Conservation (phyloP, 202 grass and related monocot species). For the Eragrostis tef region DNA sequence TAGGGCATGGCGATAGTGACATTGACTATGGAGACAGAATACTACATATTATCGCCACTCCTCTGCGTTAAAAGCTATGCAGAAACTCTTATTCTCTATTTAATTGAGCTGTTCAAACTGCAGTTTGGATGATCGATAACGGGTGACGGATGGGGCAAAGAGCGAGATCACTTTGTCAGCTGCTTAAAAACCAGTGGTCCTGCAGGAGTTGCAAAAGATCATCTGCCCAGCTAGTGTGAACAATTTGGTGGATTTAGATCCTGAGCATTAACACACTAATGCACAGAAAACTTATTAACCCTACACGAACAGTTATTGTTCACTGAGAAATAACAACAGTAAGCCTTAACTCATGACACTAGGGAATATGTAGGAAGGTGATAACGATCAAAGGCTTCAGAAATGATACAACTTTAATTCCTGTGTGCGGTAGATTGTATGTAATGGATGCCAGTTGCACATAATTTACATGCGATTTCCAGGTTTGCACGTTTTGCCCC, state of each 20-base stretch:
- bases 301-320: not conserved
- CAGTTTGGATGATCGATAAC: slow-evolving; percentile 9
- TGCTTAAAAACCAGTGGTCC: no score
- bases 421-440: not conserved
- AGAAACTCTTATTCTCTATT: no score
- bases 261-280: not conserved
- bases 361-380: slow-evolving; percentile 12
- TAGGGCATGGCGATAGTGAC: not conserved
- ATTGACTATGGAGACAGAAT: not conserved
- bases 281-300: not conserved
- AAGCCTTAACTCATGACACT: not conserved
- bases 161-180: not conserved
- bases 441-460: not conserved
- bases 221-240: not conserved
- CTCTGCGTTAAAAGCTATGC: not conserved
- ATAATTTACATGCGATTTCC: not conserved
- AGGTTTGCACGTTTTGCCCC: not conserved
- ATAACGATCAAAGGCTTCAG: no score
- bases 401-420: no score
- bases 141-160: not conserved
- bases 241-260: not conserved
- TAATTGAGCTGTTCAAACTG: not conserved
- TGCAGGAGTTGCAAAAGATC: no score
- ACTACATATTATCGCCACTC: not conserved
- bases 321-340: not conserved